Evolutionary conservation across 2,329 filamentous ascomycete genomes (phyloP).

Genomic region (Botrytis galanthina): DNA sequence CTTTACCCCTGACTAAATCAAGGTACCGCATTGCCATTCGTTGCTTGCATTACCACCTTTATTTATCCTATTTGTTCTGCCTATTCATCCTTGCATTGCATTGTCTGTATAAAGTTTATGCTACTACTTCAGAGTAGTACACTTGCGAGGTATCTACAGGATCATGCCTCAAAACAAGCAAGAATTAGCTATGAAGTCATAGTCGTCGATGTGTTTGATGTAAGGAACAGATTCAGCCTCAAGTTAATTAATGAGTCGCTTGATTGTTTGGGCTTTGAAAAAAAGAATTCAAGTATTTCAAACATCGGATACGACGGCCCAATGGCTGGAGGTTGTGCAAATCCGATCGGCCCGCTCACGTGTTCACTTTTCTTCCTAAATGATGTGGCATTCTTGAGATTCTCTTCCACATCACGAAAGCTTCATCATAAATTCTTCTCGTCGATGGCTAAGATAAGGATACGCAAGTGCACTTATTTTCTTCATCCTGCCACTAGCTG

Average conservation of each 20-base stretch:
- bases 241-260: neutral
- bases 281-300: neutral
- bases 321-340: neutral
- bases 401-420: neutral
- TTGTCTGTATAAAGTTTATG: neutral
- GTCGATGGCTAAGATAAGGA: neutral
- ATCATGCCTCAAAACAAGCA: neutral
- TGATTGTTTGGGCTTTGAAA: neutral
- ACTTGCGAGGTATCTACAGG: neutral
- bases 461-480: neutral
- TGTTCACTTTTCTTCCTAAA: neutral
- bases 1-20: constrained; percentile 26
- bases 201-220: neutral
- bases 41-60: neutral
- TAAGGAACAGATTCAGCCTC: neutral
- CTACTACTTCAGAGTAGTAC: neutral
- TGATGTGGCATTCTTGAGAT: neutral
- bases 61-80: neutral
- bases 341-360: neutral
- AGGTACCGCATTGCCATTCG: constrained; percentile 26
- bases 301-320: neutral
- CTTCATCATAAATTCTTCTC: neutral
- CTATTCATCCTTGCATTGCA: neutral
- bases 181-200: neutral
- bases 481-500: neutral